A percentile compares a stretch with the other conserved stretches of the same genome.
Evolutionary conservation across 345 rosid species (phyloP).

Genomic region (Noccaea caerulescens): DNA sequence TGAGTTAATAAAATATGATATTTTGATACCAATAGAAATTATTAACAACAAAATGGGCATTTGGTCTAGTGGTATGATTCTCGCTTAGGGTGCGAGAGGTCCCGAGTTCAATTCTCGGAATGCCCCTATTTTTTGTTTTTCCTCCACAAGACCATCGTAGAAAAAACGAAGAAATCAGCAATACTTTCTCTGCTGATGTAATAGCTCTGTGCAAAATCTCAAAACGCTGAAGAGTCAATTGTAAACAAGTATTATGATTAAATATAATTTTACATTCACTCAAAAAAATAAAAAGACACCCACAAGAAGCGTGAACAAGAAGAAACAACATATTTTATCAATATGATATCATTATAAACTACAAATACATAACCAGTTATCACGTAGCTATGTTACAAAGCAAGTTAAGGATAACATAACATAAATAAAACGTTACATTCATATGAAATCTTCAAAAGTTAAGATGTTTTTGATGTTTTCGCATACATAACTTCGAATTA

Average conservation of each 20-base stretch:
- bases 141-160: no score
- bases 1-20: no score
- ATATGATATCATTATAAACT: background rate
- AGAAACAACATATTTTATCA: background rate
- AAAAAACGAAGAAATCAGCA: no score
- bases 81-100: conserved; percentile 89
- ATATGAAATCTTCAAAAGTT: background rate
- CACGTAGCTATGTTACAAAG: background rate
- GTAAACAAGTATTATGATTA: no score
- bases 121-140: conserved; percentile 34
- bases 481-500: background rate
- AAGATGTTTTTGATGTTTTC: conserved; percentile 18
- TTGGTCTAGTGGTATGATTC: conserved; percentile 90
- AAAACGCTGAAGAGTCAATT: no score
- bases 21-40: no score
- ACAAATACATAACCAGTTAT: background rate
- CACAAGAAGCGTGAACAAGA: background rate
- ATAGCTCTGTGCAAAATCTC: no score
- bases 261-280: no score
- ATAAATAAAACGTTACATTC: background rate
- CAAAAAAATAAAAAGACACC: background rate
- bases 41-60: conserved; percentile 28
- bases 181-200: no score
- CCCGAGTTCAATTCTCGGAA: conserved; percentile 85
- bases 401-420: background rate